Evolutionary conservation across 495 filamentous ascomycete genomes (phyloP), one percentile per base, ranked within the genome.

Genomic region (Hyaloscypha hepaticicola): DNA sequence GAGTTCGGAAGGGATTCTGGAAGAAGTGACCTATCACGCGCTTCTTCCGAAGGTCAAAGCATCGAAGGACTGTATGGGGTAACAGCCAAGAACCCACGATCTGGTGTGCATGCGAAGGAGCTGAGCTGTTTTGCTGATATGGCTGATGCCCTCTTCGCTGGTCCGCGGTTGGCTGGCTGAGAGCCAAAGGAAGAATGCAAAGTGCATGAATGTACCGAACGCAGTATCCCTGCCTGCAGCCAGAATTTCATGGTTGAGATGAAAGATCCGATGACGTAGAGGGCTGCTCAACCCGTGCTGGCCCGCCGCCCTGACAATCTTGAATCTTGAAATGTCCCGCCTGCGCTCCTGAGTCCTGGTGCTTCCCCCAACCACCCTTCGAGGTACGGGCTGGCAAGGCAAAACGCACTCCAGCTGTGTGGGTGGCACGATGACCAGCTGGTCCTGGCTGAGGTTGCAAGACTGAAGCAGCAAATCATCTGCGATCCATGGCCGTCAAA

Each of bases 251-350:
- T 45, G 38, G 19, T 45, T 33, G 38, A 45, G 38, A 11, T 19
- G n/a, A n/a, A n/a, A n/a, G n/a, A n/a, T n/a, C 25, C 50, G 22
- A 53, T 53, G 50, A 53, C 50, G 50, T 53, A 19, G 50, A 27
- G 1, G 50, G 50, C 24, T 1, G 50, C 21, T 5, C n/a, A 1
- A 21, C 50, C 50, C 50, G n/a, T 53, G 50, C 6, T 0, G 7
- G 5, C 1, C 8, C 50, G 50, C 50, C 50, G 50, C 50, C 50
- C 50, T 53, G 50, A 53, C 19, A 50, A 12, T 34, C 31, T 12
- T n/a, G 6, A 3, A 45, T 19, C 3, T 3, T 45, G 38, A 3
- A 33, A 33, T 2, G 11, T 45, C 38, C 4, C 11, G 16, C 38
- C 38, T 16, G 38, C 1, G 38, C 38, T 45, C 11, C 1, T 4